These are phyloP conservation scores for Suillus decipiens DNA, from an alignment of 768 basidiomycete species.

Conservation along the genomic window DNA sequence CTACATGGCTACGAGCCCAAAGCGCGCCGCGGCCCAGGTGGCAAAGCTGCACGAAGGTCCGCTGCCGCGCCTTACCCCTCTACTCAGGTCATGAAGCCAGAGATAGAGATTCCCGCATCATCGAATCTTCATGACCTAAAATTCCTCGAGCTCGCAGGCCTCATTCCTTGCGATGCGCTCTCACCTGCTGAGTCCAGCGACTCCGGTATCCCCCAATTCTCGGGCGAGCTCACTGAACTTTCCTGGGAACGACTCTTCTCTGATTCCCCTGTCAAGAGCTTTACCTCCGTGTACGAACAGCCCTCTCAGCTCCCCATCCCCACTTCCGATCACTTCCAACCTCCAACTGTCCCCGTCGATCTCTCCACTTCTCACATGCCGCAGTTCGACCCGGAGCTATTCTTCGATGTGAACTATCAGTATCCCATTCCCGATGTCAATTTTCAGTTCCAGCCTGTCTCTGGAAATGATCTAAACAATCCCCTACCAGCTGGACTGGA, in stretches of 20 bases:
- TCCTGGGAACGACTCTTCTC: not conserved
- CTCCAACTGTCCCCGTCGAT: not conserved
- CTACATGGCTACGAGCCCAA: not conserved
- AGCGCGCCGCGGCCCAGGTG: not conserved
- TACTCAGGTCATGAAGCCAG: not conserved
- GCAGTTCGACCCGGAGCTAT: not conserved
- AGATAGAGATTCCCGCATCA: not conserved
- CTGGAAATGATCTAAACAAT: not conserved
- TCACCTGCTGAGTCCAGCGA: not conserved
- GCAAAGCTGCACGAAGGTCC: not conserved
- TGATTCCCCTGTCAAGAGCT: not conserved
- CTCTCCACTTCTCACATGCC: not conserved
- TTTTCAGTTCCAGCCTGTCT: not conserved
- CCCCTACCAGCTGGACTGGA: not conserved
- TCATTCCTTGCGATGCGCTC: not conserved
- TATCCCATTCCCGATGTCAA: not conserved
- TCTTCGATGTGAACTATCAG: not conserved
- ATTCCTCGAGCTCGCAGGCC: not conserved
- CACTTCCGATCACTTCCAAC: not conserved
- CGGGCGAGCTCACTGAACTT: not conserved
- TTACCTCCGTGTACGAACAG: not conserved
- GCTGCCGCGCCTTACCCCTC: not conserved
- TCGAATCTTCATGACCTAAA: not conserved
- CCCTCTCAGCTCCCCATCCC: not conserved
- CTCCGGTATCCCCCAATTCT: not conserved